Evolutionary conservation across 495 filamentous ascomycete species (phyloP), one percentile per base, ranked within the genome.

Genomic region (Podospora pseudopauciseta): DNA sequence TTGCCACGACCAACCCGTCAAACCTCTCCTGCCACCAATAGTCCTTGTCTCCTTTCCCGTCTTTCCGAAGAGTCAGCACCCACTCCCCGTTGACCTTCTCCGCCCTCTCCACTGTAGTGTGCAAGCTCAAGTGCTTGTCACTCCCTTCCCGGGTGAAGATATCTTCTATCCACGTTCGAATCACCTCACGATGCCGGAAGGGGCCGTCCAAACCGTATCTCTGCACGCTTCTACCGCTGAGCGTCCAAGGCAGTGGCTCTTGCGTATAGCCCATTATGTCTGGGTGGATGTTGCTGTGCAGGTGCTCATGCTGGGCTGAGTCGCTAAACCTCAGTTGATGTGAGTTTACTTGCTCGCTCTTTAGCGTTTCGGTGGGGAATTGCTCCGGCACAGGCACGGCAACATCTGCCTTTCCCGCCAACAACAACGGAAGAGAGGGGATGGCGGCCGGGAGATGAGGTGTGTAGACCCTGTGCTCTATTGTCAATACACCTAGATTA

Each of bases 281-380:
- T 0, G 76, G 74, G 44, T 74, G 74, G 65, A 83, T 80, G 66
- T 84, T 84, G 64, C 75, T 82, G 61, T 84, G 80, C 56, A 84
- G 68, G 34, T 80, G 75, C 54, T 80, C 76, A 65, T 84, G 80
- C 56, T 80, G 73, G 2, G 80, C 78, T n/a, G 80, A 76, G 68
- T 87, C 86, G 4, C 79, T 79, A 72, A 83, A 87, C 5, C 86
- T 82, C 54, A 81, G 76, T 70, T 85, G 80, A 27, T 78, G 72
- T 20, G 74, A 68, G 44, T 78, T 79, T 44, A 79, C 67, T 13
- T 71, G 67, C 28, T 76, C 73, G 13, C 72, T 74, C 15, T 81
- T 75, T 1, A 81, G 81, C 0, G 80, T 82, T 62, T 79, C 74
- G 23, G 78, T 71, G 0, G 86, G 87, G 4, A 88, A 75, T 5